Evolutionary conservation across 306 rosid species (phyloP), one percentile per base, ranked within the genome.

Genomic region (Crotalaria pallida): DNA sequence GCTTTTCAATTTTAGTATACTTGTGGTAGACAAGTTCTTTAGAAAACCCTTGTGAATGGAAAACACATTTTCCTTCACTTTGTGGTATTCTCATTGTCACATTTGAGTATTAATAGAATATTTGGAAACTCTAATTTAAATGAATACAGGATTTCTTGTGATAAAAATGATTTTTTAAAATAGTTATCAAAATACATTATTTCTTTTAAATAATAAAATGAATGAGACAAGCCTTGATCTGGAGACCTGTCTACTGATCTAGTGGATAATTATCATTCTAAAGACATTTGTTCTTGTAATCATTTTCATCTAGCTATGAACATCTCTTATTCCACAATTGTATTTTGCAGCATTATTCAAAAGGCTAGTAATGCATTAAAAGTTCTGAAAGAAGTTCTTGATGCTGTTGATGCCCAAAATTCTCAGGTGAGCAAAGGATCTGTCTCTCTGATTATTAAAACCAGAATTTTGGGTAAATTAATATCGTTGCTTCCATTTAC

Each of bases 371-470:
- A n/a, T n/a, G 92, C 84, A 34, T 82, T 85, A 70, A 88, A 90
- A 70, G 86, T 92, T 65, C 83, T 92, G 55, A 90, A 82, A 72
- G 98, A 92, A 75, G 98, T 92, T 53, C 90, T 90, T 49, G 96
- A 90, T 72, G 94, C 97, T 22, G 81, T 88, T 66, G 86, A 86
- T 80, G 50, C 83, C 71, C 91, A 76, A 34, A 72, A 79, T 82
- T 82, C 92, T 48, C 88, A 89, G 98, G 98, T 92, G 67, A 63
- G 77, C 67, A 58, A 60, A 45, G 71, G 60, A 83, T 57, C 43
- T 71, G 4, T 41, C 26, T 45, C 29, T 17, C 66, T 77, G 31
- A 44, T 51, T 38, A 23, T 60, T 77, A 23, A 44, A 74, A 59
- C 55, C 73, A 49, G 67, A 55, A 69, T 57, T 48, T 67, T 24